Conservation (phyloP, 2,329 filamentous ascomycete species). For the Neoascochyta sp. region DNA sequence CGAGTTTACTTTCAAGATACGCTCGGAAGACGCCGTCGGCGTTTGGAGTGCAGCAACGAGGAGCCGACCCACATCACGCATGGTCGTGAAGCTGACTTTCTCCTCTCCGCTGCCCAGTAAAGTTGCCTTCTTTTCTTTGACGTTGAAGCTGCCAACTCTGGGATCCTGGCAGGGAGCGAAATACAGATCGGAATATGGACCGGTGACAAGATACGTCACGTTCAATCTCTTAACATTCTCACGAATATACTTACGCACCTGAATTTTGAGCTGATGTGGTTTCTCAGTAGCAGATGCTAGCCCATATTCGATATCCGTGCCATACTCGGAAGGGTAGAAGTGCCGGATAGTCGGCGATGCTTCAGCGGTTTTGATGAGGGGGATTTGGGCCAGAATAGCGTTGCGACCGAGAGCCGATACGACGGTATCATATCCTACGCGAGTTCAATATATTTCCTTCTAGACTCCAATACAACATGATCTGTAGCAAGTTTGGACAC, state of each 20-base stretch:
- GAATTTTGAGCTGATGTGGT: conserved; percentile 67
- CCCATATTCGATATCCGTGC: conserved; percentile 54
- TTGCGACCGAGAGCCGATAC: conserved; percentile 62
- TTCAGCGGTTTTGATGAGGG: conserved; percentile 59
- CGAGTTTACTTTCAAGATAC: conserved; percentile 65
- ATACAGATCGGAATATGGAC: conserved; percentile 65
- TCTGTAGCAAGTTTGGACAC: not conserved
- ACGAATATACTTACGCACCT: conserved; percentile 60
- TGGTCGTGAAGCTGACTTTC: conserved; percentile 64
- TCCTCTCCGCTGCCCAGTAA: conserved; percentile 61
- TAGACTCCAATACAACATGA: too few relatives aligned
- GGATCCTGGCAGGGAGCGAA: conserved; percentile 43
- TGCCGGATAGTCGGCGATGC: conserved; percentile 53
- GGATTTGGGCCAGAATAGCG: conserved; percentile 59
- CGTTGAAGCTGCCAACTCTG: conserved; percentile 57
- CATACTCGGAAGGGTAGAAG: conserved; percentile 59
- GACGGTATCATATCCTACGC: conserved; percentile 58
- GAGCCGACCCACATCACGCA: conserved; percentile 66
- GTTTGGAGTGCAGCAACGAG: conserved; percentile 60
- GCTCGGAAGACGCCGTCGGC: conserved; percentile 47
- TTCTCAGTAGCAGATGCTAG: conserved; percentile 57
- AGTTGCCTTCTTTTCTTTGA: conserved; percentile 54
- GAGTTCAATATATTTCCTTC: too few relatives aligned
- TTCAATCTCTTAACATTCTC: conserved; percentile 53
- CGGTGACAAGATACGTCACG: conserved; percentile 66